Evolutionary conservation across 2,329 filamentous ascomycete species (phyloP), one percentile per base, ranked within the genome.

Genomic region (Trichoderma semiorbis): DNA sequence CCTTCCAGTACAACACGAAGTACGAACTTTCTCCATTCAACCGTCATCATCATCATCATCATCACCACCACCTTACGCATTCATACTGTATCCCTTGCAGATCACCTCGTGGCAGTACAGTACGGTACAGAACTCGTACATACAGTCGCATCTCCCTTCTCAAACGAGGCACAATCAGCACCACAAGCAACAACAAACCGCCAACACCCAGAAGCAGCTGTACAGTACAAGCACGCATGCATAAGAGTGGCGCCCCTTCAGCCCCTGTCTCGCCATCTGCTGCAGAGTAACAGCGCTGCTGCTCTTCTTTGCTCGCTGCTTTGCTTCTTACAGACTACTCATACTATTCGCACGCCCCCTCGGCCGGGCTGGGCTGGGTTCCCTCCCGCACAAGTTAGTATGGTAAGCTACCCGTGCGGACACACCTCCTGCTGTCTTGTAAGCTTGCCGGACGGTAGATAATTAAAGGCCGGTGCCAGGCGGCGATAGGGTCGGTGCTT

Each of bases 401-500:
- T 53, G 47, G 39, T 43, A 43, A 43, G 39, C 39, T 43, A 43
- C 39, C 39, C 39, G 39, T 18, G 16, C 18, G 16, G 39, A 43
- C 39, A 43, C 39, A 43, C 39, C 16, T 18, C 3, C 7, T 43
- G 39, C 39, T 43, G 39, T n/a, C 39, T 43, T 43, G 39, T 43
- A 43, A 43, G 39, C 39, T 32, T 47, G 28, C 34, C 36, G 36
- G 21, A 24, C 55, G 66, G 55, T 53, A 69, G 11, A 28, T 58
- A 14, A 21, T 18, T 39, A 47, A 32, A 60, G n/a, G 36, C 65
- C 65, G 65, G 43, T 60, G 18, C 8, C 55, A 58, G 34, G 26
- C 65, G 65, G 65, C 53, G 65, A 68, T 68, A 69, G 66, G 66
- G 66, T 61, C 66, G 66, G 66, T 61, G 47, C n/a, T 58, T 67